These are phyloP conservation scores for Malus hybrid DNA, from an alignment of 331 rosid genomes.

Conservation along the genomic window DNA sequence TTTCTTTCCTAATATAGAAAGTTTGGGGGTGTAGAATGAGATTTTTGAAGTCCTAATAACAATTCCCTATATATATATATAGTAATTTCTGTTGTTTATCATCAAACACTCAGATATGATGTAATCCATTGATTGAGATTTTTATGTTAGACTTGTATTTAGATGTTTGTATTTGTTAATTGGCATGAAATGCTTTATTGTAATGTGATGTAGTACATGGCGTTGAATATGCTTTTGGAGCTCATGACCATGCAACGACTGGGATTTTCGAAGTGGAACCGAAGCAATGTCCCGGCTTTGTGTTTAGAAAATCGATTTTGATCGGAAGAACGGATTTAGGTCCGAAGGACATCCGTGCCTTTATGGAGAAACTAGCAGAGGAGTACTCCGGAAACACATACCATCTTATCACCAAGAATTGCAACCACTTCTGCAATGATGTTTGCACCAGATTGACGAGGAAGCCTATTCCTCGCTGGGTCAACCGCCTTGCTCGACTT, in stretches of 20 bases:
- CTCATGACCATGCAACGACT: slow-evolving; percentile 71
- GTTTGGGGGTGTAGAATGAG: too few species aligned
- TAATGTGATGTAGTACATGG: slow-evolving; percentile 49
- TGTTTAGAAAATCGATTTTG: slow-evolving; percentile 76
- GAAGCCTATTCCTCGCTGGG: slow-evolving; percentile 85
- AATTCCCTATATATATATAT: too few species aligned
- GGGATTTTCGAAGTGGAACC: slow-evolving; percentile 96
- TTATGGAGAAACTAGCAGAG: slow-evolving; percentile 78
- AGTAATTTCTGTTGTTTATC: too few species aligned
- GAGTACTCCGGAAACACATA: slow-evolving; percentile 74
- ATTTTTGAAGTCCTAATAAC: too few species aligned
- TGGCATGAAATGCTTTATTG: background rate
- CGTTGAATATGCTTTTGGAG: slow-evolving; percentile 92
- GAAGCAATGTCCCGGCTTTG: slow-evolving; percentile 79
- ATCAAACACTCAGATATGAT: background rate
- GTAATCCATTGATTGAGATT: background rate
- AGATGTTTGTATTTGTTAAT: background rate
- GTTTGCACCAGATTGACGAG: slow-evolving; percentile 58
- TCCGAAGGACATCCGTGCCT: slow-evolving; percentile 42
- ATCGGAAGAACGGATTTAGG: slow-evolving; percentile 79
- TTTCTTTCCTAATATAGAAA: too few species aligned
- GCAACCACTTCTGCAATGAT: slow-evolving; percentile 90
- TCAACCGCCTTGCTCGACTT: slow-evolving; percentile 89
- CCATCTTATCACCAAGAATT: slow-evolving; percentile 84
- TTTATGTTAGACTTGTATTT: background rate